Evolutionary conservation across 352 stramenopile genomes (phyloP).

Genomic region (Globisporangium emineosum): DNA sequence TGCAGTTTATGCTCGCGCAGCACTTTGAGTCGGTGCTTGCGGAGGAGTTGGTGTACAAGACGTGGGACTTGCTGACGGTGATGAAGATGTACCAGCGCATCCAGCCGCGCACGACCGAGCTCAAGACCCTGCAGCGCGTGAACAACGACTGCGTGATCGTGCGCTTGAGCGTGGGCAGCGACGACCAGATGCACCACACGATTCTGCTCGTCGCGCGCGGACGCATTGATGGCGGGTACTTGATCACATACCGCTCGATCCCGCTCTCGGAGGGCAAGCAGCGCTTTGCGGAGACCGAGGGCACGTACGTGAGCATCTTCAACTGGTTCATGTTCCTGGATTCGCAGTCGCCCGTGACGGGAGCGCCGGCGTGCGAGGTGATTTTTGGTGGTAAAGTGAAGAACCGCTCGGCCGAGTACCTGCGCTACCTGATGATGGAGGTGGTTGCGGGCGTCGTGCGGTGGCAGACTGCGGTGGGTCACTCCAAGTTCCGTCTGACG

Average conservation of each 20-base stretch:
- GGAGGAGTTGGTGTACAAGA: slow-evolving; percentile 62
- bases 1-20: slow-evolving; percentile 69
- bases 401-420: slow-evolving; percentile 50
- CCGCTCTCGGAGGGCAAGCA: slow-evolving; percentile 41
- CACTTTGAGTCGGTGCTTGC: slow-evolving; percentile 41
- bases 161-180: slow-evolving; percentile 36
- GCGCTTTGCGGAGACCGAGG: slow-evolving; percentile 44
- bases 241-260: slow-evolving; percentile 70
- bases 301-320: slow-evolving; percentile 57
- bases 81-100: slow-evolving; percentile 50
- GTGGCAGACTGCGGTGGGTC: slow-evolving; percentile 63
- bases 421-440: slow-evolving; percentile 67
- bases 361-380: slow-evolving; percentile 45
- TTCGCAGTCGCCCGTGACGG: slow-evolving; percentile 7
- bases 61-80: slow-evolving; percentile 58
- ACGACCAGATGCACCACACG: slow-evolving; percentile 38
- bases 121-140: slow-evolving; percentile 54
- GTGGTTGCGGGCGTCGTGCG: slow-evolving; percentile 56
- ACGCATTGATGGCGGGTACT: slow-evolving; percentile 54
- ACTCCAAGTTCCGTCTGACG: slow-evolving; percentile 47
- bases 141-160: slow-evolving; percentile 62
- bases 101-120: slow-evolving; percentile 49
- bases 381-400: slow-evolving; percentile 56
- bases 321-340: slow-evolving; percentile 82
- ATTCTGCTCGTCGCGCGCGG: slow-evolving; percentile 61